These are phyloP conservation scores for Citrus hindsii DNA, from an alignment of 345 rosid species.

Conservation along the genomic window DNA sequence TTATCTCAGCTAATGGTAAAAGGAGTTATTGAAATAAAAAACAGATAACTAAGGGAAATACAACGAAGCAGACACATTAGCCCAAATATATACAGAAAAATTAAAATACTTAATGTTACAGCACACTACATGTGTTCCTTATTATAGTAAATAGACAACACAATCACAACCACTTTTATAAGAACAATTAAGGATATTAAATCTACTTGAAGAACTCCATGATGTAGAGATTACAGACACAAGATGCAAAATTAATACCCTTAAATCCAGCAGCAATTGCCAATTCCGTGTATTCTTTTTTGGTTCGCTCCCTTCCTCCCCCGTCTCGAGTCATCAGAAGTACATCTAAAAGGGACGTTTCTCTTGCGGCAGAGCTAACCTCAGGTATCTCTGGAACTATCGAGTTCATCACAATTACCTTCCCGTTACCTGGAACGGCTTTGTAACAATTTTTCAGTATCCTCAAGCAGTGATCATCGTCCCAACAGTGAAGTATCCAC, in stretches of 20 bases:
- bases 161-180: background rate
- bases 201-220: slow-evolving; percentile 33
- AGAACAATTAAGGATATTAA: too few species aligned
- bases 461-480: slow-evolving; percentile 19
- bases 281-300: slow-evolving; percentile 17
- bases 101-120: background rate
- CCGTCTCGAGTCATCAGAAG: slow-evolving; percentile 22
- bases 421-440: slow-evolving; percentile 11
- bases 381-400: slow-evolving; percentile 9
- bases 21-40: too few species aligned
- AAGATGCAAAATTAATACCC: background rate
- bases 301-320: slow-evolving; percentile 30
- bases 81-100: too few species aligned
- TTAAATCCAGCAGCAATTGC: slow-evolving; percentile 25
- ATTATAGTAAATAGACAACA: background rate
- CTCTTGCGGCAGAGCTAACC: background rate
- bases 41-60: too few species aligned
- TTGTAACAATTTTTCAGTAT: slow-evolving; percentile 22
- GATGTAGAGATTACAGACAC: slow-evolving; percentile 12
- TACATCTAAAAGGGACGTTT: slow-evolving; percentile 12
- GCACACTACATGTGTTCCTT: background rate
- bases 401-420: slow-evolving; percentile 10
- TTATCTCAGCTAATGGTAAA: too few species aligned
- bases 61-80: too few species aligned
- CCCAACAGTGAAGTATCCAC: slow-evolving; percentile 24